phyloP scores from a whole-genome alignment of 768 basidiomycete genomes.

The Tricholoma furcatifolium region DNA sequence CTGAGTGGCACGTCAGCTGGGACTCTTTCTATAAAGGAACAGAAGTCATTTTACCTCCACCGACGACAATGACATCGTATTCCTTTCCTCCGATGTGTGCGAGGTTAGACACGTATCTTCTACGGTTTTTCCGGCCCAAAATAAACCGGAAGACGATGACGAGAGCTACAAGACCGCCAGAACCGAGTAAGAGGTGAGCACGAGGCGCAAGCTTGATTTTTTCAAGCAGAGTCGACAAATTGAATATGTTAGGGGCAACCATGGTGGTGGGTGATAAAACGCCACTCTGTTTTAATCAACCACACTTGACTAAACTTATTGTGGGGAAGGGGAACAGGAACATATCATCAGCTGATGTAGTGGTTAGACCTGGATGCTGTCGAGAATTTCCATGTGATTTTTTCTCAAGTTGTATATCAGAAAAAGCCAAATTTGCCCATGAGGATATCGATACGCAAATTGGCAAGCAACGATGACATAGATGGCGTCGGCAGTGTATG shows the following conservation, averaged over 20 bases:
- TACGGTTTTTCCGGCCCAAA: conserved; percentile 9
- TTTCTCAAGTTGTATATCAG: no score
- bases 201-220: conserved; percentile 10
- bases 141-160: conserved; percentile 23
- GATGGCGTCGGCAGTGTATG: no score
- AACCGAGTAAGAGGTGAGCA: conserved; percentile 13
- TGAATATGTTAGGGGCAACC: conserved; percentile 3
- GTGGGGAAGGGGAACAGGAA: conserved; percentile 9
- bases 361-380: background rate
- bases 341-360: conserved; percentile 7
- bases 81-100: conserved; percentile 23
- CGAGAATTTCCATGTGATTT: conserved; percentile 8
- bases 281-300: background rate
- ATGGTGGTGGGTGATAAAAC: conserved; percentile 5
- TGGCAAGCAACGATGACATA: no score
- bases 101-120: conserved; percentile 25
- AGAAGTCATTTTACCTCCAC: conserved; percentile 41
- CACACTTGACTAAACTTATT: background rate
- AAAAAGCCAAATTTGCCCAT: no score
- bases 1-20: conserved; percentile 24
- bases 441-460: no score
- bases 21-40: background rate
- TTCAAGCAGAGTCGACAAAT: conserved; percentile 5
- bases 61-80: conserved; percentile 52
- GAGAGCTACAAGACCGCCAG: conserved; percentile 22